Evolutionary conservation across 805 yeast species (phyloP), one percentile per base, ranked within the genome.

Genomic region (Candida adriatica): DNA sequence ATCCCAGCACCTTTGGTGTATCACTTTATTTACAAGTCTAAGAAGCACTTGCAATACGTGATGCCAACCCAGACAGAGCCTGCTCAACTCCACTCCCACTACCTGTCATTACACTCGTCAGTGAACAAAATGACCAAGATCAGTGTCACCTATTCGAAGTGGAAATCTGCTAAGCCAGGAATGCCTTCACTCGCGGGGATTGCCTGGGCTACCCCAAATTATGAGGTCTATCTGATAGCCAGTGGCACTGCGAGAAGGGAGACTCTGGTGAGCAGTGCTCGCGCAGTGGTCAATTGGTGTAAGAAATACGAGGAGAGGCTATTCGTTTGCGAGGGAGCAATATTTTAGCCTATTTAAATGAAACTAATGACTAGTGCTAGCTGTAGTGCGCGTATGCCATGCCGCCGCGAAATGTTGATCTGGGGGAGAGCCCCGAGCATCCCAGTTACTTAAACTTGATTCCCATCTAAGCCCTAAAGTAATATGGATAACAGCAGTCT

Each of bases 21-120:
- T 38, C 96, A 87, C 58, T 92, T 88, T 50, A 68, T 87, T 16
- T 88, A 75, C 62, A 87, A 84, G 55, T 73, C 84, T 20, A 78
- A 73, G 37, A 60, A 59, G 15, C 70, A 72, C 35, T 75, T 85
- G 13, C 96, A 85, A 46, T 78, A 68, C 45, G 68, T 74, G 13
- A 62, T 63, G 58, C 51, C 56, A 2, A 42, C 50, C 3, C 29
- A 35, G 8, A 37, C 45, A 1, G 38, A 38, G 19, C 28, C 39
- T 6, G 26, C 41, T 10, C 41, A 43, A 6, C 24, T 51, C n/a
- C 46, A 42, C 13, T 30, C 35, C n/a, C 41, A 48, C 13, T 51
- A 51, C 25, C 29, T 46, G 6, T 42, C 41, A 15, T 27, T 51
- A 6, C 45, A 49, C 21, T 43, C 51, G 0, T 49, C 46, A 21